Evolutionary conservation across 1,139 yeast genomes (phyloP).

Genomic region (Geotrichum klebahnii): DNA sequence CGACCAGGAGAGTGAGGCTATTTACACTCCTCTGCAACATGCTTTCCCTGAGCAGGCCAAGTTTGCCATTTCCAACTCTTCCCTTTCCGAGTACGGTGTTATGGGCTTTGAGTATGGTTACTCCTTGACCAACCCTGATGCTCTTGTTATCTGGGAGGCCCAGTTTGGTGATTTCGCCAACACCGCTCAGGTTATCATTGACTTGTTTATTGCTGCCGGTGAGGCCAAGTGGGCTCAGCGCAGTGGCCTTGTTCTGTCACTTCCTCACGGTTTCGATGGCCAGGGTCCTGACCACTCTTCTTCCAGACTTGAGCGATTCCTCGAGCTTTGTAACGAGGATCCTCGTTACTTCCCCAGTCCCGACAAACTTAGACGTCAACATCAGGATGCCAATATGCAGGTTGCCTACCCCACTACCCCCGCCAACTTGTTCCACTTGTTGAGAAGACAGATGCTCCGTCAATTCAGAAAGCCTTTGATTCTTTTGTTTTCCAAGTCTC

Average conservation of each 20-base stretch:
- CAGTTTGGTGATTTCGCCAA: slow-evolving; percentile 99
- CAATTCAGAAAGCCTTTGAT: slow-evolving; percentile 96
- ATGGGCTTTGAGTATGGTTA: slow-evolving; percentile 99
- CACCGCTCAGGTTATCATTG: slow-evolving; percentile 96
- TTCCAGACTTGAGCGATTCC: slow-evolving; percentile 94
- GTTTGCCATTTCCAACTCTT: slow-evolving; percentile 89
- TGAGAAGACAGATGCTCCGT: slow-evolving; percentile 99
- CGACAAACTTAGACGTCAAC: slow-evolving; percentile 90
- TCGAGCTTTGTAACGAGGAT: slow-evolving; percentile 94
- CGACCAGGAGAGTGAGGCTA: slow-evolving; percentile 82
- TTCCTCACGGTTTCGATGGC: slow-evolving; percentile 99
- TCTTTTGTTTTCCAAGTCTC: slow-evolving; percentile 84
- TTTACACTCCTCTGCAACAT: slow-evolving; percentile 80
- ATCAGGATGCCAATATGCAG: slow-evolving; percentile 98
- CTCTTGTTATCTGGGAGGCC: slow-evolving; percentile 98
- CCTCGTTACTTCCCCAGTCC: slow-evolving; percentile 87
- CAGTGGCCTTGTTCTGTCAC: slow-evolving; percentile 88
- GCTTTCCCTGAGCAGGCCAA: slow-evolving; percentile 75
- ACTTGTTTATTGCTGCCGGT: slow-evolving; percentile 95
- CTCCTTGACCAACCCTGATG: slow-evolving; percentile 94
- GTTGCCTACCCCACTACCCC: slow-evolving; percentile 98
- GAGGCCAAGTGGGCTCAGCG: slow-evolving; percentile 99
- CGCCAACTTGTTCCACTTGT: slow-evolving; percentile 89
- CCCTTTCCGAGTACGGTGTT: slow-evolving; percentile 96
- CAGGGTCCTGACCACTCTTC: slow-evolving; percentile 99